A percentile compares a stretch with the other conserved stretches of the same genome.
phyloP scores from a whole-genome alignment of 257 asterid genomes.

The Petrea volubilis region DNA sequence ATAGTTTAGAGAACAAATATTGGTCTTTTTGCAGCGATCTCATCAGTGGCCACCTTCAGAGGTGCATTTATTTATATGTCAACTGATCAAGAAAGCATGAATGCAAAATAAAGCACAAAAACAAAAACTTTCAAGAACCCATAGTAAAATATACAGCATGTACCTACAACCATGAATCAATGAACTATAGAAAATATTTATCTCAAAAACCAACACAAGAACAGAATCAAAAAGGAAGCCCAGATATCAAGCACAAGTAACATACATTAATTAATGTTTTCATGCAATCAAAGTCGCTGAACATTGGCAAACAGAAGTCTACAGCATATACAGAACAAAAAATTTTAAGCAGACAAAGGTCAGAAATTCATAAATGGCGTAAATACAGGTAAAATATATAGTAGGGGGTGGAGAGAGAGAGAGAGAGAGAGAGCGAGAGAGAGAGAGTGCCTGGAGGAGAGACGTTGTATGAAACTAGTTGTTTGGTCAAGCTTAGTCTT shows the following conservation, averaged over 20 bases:
- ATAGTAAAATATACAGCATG: background rate
- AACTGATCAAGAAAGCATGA: background rate
- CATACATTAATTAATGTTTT: background rate
- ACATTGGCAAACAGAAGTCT: background rate
- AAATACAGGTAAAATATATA: background rate
- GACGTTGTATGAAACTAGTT: background rate
- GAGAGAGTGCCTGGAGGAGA: slow-evolving; percentile 9
- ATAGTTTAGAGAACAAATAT: background rate
- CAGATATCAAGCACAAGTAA: background rate
- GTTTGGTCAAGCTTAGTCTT: too few relatives aligned
- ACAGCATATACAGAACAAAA: background rate
- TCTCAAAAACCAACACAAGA: background rate
- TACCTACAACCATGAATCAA: background rate
- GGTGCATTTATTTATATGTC: background rate
- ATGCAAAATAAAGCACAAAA: background rate
- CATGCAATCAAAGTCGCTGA: background rate
- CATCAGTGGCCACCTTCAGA: background rate
- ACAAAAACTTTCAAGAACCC: background rate
- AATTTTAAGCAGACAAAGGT: background rate
- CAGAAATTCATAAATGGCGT: background rate
- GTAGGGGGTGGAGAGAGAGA: too few relatives aligned
- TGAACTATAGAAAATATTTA: background rate
- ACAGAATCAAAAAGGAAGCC: background rate
- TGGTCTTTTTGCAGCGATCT: background rate
- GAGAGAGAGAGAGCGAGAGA: background rate